Base-by-base conservation (phyloP, 2,329 filamentous ascomycete species). In the Teratosphaeria gauchensis region DNA sequence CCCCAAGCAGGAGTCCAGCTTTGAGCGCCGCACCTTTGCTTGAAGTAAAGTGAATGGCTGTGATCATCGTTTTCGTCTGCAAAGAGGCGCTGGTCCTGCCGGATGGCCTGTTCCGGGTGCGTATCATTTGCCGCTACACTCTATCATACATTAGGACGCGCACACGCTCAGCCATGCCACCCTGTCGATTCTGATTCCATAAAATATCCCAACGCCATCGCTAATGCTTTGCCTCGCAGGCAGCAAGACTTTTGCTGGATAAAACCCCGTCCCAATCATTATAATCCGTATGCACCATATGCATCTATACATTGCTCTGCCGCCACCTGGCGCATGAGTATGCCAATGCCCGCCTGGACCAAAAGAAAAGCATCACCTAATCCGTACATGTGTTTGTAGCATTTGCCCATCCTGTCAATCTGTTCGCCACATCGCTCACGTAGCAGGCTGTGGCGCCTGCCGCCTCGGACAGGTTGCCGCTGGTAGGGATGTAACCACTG, bases 381-480 rank as follows among this genome's bases (percentile, higher is more conserved):
- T 24, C 12, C 8, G 52, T 19, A 21, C 52, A 53, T 53, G 19
- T 53, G 12, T 16, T 31, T 46, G 58, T 56, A 4, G 65, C 67
- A 35, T 65, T 60, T 42, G 69, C 69, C 76, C 76, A 78, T 21
- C 76, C 74, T 6, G 72, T 70, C 57, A 80, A 70, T 53, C 77
- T 72, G 64, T 80, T 80, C 54, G 80, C 79, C 63, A 82, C 70
- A 62, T 82, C 80, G 16, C 70, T 74, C 24, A 75, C 72, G 65
- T 82, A 82, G 71, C 79, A 82, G 59, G 76, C 75, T 11, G 78
- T 79, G 5, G 73, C 75, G 65, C 78, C 72, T 38, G 75, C 76
- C 4, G 78, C 72, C 53, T 73, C 70, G 38, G 73, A 71, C 21
- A 79, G 63, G 61, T 79, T 73, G 32, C 68, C 71, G 56, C 66